Percentiles rank a stretch among this genome's conserved stretches.
Evolutionary conservation across 2,329 filamentous ascomycete genomes (phyloP).

Genomic region (Beauveria asiatica): DNA sequence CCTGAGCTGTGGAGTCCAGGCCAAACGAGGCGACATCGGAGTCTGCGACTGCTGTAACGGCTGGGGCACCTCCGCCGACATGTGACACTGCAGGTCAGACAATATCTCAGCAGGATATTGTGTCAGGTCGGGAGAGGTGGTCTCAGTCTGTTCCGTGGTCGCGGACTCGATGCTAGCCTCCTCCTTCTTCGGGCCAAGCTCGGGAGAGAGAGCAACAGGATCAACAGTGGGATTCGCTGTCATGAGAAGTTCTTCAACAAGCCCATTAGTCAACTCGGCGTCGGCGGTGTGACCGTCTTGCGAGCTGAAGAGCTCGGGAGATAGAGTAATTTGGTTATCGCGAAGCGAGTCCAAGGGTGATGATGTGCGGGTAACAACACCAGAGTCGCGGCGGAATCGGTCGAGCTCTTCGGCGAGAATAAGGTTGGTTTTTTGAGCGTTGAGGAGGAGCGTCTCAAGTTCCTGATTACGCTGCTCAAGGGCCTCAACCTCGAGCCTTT

Average conservation of each 20-base stretch:
- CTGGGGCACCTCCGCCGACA: constrained; percentile 60
- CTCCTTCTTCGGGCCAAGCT: constrained; percentile 44
- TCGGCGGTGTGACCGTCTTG: constrained; percentile 29
- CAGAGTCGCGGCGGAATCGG: constrained; percentile 36
- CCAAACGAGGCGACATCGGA: constrained; percentile 29
- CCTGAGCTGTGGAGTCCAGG: constrained; percentile 45
- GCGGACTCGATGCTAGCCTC: constrained; percentile 20
- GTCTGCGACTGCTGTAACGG: constrained; percentile 36
- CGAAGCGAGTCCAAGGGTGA: constrained; percentile 35
- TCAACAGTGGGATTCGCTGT: constrained; percentile 45
- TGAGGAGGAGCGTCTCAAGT: constrained; percentile 54
- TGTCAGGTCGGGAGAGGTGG: constrained; percentile 76
- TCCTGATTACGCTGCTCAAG: constrained; percentile 68
- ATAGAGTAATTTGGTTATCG: constrained; percentile 46
- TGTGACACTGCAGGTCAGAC: constrained; percentile 99
- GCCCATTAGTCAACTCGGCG: constrained; percentile 21
- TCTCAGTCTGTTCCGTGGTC: constrained; percentile 19
- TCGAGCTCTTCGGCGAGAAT: constrained; percentile 42
- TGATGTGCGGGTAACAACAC: constrained; percentile 31
- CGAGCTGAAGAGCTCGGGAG: constrained; percentile 48
- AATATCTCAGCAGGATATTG: constrained; percentile 99
- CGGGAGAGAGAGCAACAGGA: constrained; percentile 52
- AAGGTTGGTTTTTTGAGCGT: constrained; percentile 47
- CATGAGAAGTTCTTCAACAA: constrained; percentile 37
- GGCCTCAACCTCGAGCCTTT: constrained; percentile 79